Evolutionary conservation across 164 flowering plant genomes (phyloP).

Genomic region (Aristolochia fimbriata): DNA sequence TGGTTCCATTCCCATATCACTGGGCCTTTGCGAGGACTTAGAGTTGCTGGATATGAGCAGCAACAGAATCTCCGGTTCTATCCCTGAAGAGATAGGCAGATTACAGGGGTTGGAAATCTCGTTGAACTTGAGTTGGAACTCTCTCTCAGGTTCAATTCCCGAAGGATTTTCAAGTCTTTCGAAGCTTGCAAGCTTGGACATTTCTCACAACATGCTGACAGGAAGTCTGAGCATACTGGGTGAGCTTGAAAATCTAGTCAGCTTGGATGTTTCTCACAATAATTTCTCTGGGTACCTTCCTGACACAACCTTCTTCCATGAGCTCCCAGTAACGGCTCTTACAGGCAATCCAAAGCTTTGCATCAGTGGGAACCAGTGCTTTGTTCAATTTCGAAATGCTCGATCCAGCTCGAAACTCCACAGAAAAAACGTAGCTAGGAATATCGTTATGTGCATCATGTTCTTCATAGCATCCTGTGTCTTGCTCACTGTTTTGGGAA

Average conservation of each 20-base stretch:
- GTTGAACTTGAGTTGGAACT: slow-evolving; percentile 47
- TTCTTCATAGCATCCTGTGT: slow-evolving; percentile 12
- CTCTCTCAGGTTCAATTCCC: slow-evolving; percentile 37
- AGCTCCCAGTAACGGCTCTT: slow-evolving; percentile 25
- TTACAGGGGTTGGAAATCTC: slow-evolving; percentile 42
- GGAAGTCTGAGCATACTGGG: slow-evolving; percentile 35
- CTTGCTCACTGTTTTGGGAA: slow-evolving; percentile 11
- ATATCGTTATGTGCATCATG: slow-evolving; percentile 18
- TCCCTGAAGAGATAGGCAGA: slow-evolving; percentile 43
- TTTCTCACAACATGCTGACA: slow-evolving; percentile 42
- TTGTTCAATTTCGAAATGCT: slow-evolving; percentile 1
- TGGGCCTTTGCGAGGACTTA: slow-evolving; percentile 40
- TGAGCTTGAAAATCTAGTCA: slow-evolving; percentile 46
- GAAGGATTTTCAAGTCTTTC: slow-evolving; percentile 35
- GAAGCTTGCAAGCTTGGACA: slow-evolving; percentile 42
- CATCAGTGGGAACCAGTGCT: slow-evolving; percentile 20
- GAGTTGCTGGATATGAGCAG: slow-evolving; percentile 51
- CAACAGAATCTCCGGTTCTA: slow-evolving; percentile 31
- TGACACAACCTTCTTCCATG: slow-evolving; percentile 34
- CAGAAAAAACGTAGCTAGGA: slow-evolving; percentile 15
- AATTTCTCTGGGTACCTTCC: slow-evolving; percentile 51
- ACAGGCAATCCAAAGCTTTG: slow-evolving; percentile 40
- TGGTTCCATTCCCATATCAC: slow-evolving; percentile 36
- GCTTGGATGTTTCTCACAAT: slow-evolving; percentile 48
- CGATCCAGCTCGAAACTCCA: not conserved